These are phyloP conservation scores for Trichoderma sp. DNA, from an alignment of 2,329 filamentous ascomycete genomes.

Conservation along the genomic window DNA sequence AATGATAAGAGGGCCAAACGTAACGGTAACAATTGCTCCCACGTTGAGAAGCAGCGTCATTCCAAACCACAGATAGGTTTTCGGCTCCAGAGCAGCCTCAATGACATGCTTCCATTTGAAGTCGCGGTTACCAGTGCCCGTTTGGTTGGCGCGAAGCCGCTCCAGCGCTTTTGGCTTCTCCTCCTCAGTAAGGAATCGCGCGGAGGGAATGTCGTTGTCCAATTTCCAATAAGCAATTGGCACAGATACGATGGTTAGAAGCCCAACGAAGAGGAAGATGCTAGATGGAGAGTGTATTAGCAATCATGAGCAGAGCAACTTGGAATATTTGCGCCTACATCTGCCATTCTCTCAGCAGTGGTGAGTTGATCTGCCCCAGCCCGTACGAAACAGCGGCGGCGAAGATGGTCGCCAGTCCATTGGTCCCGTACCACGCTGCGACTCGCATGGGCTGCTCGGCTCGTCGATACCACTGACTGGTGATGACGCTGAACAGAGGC, in stretches of 20 bases:
- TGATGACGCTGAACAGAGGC: slow-evolving; percentile 53
- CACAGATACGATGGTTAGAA: slow-evolving; percentile 61
- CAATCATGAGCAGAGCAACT: background rate
- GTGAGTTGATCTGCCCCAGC: slow-evolving; percentile 54
- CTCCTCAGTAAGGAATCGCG: slow-evolving; percentile 62
- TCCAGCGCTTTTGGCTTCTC: slow-evolving; percentile 72
- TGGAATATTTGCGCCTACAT: slow-evolving; percentile 29
- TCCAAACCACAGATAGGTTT: slow-evolving; percentile 62
- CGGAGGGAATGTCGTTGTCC: slow-evolving; percentile 61
- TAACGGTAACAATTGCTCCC: slow-evolving; percentile 65
- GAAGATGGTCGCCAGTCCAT: slow-evolving; percentile 60
- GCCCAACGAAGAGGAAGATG: slow-evolving; percentile 63
- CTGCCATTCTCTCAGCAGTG: slow-evolving; percentile 34
- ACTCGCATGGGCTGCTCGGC: slow-evolving; percentile 65
- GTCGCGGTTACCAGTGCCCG: slow-evolving; percentile 71
- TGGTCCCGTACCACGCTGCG: slow-evolving; percentile 69
- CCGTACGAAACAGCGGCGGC: slow-evolving; percentile 61
- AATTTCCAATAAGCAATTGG: slow-evolving; percentile 64
- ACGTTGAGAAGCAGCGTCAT: slow-evolving; percentile 67
- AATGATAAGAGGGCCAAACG: slow-evolving; percentile 67
- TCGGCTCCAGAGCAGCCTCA: slow-evolving; percentile 52
- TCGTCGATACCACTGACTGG: slow-evolving; percentile 52
- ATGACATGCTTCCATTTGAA: slow-evolving; percentile 70
- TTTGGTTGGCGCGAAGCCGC: slow-evolving; percentile 73
- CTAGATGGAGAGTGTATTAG: slow-evolving; percentile 25